These are phyloP conservation scores for Camelina neglecta DNA, from an alignment of 345 rosid genomes.

Conservation along the genomic window DNA sequence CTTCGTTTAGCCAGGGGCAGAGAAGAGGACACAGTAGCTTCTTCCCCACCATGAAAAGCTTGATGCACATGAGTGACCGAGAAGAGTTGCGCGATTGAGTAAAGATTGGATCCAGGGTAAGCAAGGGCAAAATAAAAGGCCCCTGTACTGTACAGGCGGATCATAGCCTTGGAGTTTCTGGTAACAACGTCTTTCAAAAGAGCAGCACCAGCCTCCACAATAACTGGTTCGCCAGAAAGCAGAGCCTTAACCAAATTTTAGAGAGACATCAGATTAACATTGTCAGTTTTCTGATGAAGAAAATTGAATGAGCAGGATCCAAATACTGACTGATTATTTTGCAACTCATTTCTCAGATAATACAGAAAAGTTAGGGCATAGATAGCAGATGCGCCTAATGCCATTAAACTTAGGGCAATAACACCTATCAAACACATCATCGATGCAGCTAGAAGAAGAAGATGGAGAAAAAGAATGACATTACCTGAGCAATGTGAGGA, in stretches of 20 bases:
- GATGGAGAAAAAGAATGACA: conserved; percentile 4
- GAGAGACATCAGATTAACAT: conserved; percentile 24
- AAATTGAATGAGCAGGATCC: conserved; percentile 8
- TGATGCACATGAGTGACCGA: conserved; percentile 94
- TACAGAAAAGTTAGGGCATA: conserved; percentile 8
- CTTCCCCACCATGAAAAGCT: conserved; percentile 99
- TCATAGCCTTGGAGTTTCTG: conserved; percentile 98
- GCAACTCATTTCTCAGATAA: conserved; percentile 17
- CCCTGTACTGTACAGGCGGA: conserved; percentile 94
- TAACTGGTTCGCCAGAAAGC: conserved; percentile 96
- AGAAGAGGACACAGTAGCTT: conserved; percentile 97
- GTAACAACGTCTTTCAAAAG: conserved; percentile 93
- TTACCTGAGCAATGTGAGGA: conserved; percentile 98
- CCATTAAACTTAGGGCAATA: conserved; percentile 9
- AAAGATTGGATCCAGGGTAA: conserved; percentile 97
- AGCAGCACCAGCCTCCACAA: conserved; percentile 95
- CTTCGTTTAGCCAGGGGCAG: conserved; percentile 96
- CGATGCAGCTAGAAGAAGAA: conserved; percentile 16
- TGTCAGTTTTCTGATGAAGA: background rate
- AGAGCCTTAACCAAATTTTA: conserved; percentile 59
- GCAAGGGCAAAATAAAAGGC: conserved; percentile 95
- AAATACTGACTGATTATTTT: conserved; percentile 13
- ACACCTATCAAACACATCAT: conserved; percentile 24
- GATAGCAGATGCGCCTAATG: conserved; percentile 10
- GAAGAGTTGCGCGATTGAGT: conserved; percentile 89